These are phyloP conservation scores for Pseudozyma hubeiensis DNA, from an alignment of 1,284 basidiomycete species.

Conservation along the genomic window DNA sequence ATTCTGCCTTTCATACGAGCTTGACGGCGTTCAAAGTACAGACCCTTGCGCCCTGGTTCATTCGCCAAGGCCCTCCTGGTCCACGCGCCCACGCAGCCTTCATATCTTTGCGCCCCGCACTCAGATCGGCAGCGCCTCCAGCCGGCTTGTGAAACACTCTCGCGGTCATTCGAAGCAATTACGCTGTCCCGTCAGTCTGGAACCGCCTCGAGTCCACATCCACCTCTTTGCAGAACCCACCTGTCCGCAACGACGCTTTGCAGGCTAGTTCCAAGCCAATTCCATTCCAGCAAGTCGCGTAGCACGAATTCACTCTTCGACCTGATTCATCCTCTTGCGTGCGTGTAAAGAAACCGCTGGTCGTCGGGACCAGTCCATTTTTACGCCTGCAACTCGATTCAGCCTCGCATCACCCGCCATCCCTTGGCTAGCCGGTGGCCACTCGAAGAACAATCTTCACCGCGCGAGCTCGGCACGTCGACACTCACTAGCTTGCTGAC, in stretches of 20 bases:
- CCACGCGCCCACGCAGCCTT: background rate
- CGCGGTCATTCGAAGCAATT: background rate
- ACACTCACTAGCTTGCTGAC: too few species aligned
- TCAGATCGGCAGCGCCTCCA: background rate
- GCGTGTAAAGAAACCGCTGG: too few species aligned
- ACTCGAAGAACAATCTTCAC: too few species aligned
- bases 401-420: too few species aligned
- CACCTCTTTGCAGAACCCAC: background rate
- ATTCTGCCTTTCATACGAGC: background rate
- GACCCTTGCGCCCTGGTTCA: slow-evolving; percentile 8
- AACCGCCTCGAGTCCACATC: background rate
- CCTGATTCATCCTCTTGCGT: too few species aligned
- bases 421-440: too few species aligned
- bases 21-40: slow-evolving; percentile 1
- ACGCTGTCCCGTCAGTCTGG: background rate
- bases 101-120: slow-evolving; percentile 9
- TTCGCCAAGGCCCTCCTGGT: background rate
- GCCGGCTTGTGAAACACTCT: background rate
- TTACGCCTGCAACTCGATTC: too few species aligned
- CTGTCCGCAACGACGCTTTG: background rate
- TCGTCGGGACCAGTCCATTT: too few species aligned
- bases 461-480: too few species aligned
- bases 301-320: too few species aligned
- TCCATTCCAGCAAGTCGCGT: too few species aligned
- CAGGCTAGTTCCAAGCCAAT: background rate